phyloP scores from a whole-genome alignment of 129 eudicot species.

The Arctium minus region DNA sequence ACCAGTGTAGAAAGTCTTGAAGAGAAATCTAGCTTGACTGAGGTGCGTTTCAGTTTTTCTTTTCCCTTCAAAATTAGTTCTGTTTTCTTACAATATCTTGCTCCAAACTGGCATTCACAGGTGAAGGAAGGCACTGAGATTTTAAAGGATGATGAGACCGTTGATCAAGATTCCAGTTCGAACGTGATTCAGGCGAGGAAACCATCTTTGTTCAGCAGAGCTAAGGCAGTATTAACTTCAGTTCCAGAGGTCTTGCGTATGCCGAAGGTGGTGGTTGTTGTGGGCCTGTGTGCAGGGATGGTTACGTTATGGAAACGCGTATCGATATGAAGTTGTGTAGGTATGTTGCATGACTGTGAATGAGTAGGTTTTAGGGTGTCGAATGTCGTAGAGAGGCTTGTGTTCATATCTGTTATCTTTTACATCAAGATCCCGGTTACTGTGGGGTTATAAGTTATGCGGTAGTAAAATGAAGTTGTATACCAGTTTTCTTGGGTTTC shows the following conservation, averaged over 20 bases:
- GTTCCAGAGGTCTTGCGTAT: conserved; percentile 2
- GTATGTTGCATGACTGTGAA: neutral
- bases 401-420: neutral
- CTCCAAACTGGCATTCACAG: conserved; percentile 4
- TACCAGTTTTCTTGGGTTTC: neutral
- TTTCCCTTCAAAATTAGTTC: neutral
- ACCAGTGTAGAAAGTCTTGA: conserved; percentile 12
- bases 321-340: neutral
- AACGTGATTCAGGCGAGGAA: neutral
- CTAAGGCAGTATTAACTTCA: conserved; percentile 5
- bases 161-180: conserved; percentile 5
- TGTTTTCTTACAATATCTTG: neutral
- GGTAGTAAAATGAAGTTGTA: neutral
- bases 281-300: conserved; percentile 33
- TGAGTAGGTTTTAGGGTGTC: neutral
- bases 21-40: neutral
- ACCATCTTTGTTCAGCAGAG: neutral
- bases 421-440: neutral
- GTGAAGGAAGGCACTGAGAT: neutral
- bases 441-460: conserved; percentile 13
- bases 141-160: neutral
- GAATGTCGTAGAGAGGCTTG: neutral
- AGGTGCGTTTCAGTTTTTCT: conserved; percentile 25
- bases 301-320: conserved; percentile 30
- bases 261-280: conserved; percentile 29